Evolutionary conservation across 768 basidiomycete species (phyloP), one percentile per base, ranked within the genome.

Genomic region (Amyloporia xantha): DNA sequence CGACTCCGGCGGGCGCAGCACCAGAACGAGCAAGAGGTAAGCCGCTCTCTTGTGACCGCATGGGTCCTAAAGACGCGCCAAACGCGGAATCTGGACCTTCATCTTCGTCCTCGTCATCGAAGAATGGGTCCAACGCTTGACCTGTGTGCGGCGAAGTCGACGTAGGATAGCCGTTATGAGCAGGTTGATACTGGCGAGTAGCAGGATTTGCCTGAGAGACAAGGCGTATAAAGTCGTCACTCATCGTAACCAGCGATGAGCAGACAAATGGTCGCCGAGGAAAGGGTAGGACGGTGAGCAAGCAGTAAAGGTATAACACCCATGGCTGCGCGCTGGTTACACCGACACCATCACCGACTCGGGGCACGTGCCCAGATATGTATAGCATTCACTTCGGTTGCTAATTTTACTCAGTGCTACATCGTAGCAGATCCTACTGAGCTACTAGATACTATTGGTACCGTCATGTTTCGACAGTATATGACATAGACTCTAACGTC

Each of bases 71-170:
- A n/a, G 75, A 68, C 23, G 71, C 69, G 43, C 77, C 78, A 65
- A 85, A 85, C n/a, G 78, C 79, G 17, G 82, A 81, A 65, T 85
- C 83, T 13, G 81, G 78, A 25, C 71, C 58, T 50, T 64, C 64
- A 64, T 89, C 86, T 62, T 91, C 89, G 64, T 88, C 85, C 65
- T 89, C 86, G 62, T 91, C 89, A 62, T 91, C 89, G 66, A 91
- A 91, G 65, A 91, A 91, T n/a, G 86, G 88, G 66, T 91, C 89
- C 67, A 91, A 71, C 56, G 56, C 24, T 55, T 51, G 74, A 65
- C 62, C 77, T n/a, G n/a, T n/a, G n/a, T n/a, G 73, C 50, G 57
- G 26, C 19, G 69, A 66, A 48, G 68, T 62, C 39, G 78, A 71
- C 24, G 84, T 82, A 13, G 84, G 82, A 62, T 86, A 84, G 44